Base-by-base conservation (phyloP, 371 early-diverging fungal species). In the Mortierella sp. region DNA sequence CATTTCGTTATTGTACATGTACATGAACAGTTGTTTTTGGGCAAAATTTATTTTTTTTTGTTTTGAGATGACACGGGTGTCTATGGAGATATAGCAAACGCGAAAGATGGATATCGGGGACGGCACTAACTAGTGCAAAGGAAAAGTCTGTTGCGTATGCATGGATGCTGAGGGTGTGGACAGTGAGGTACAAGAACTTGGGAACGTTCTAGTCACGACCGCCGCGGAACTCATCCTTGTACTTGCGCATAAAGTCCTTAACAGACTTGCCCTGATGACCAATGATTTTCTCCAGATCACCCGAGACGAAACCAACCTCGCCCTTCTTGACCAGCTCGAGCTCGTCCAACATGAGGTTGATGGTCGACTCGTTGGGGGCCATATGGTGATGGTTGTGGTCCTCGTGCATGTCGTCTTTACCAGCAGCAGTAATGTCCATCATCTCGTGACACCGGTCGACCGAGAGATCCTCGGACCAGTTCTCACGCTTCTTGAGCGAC, bases 311-410 rank as follows among this genome's bases (percentile, higher is more conserved):
- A 14, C 75, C 73, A 40, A 75, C 75, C 34, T 77, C 72, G 13
- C 72, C 80, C 24, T 72, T 44, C 50, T 71, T 73, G 75, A 83
- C 37, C 9, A 80, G 59, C 31, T 83, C 84, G 19, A 83, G 71
- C 53, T 83, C 80, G 24, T 83, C 84, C 59, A 83, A 24, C 26
- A 83, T 8, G 70, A 83, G 40, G 40, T 74, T 53, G 78, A 80
- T 80, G 26, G 59, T 57, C 11, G 80, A 37, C 26, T 83, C 75
- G 34, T 71, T 83, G 28, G 71, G 78, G 0, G 40, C 71, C 31
- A 69, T 43, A 21, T 71, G 77, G 64, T 40, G 64, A 55, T 74
- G 57, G 9, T 50, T 67, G 26, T 48, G 46, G 28, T 59, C 24
- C 37, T 55, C 59, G 11, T 69, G 8, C n/a, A 34, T 43, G 26